Conservation (phyloP, 352 stramenopile genomes). For the Pythium guiyangense region DNA sequence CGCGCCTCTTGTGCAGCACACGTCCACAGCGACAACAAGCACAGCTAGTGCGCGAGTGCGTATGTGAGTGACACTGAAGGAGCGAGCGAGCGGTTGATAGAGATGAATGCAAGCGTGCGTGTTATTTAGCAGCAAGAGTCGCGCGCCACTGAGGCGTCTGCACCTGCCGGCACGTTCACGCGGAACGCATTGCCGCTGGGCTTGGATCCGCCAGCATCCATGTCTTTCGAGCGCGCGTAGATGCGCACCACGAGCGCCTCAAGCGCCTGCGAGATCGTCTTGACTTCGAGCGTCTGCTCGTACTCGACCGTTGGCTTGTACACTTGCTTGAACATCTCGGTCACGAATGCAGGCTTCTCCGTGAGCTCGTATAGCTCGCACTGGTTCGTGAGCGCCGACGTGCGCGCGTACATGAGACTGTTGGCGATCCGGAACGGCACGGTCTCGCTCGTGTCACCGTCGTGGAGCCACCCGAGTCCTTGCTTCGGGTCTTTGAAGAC, state of each 20-base stretch:
- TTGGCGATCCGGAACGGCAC: constrained; percentile 55
- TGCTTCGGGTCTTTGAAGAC: constrained; percentile 48
- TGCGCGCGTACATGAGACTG: constrained; percentile 62
- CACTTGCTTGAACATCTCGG: constrained; percentile 24
- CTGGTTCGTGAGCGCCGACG: constrained; percentile 50
- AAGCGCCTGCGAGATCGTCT: constrained; percentile 47
- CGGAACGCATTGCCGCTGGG: constrained; percentile 41
- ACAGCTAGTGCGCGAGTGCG: neutral
- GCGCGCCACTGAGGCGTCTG: constrained; percentile 7
- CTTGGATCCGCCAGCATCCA: constrained; percentile 39
- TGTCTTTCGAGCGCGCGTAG: constrained; percentile 66
- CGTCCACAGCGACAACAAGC: too few relatives aligned
- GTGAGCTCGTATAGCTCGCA: constrained; percentile 58
- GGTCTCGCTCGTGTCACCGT: constrained; percentile 30
- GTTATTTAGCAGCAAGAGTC: constrained; percentile 39
- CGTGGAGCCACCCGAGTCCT: constrained; percentile 51
- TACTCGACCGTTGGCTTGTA: constrained; percentile 38
- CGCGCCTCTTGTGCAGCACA: too few relatives aligned
- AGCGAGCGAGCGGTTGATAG: neutral
- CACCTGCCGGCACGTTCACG: constrained; percentile 15
- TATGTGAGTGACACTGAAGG: neutral
- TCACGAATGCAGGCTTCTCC: constrained; percentile 27
- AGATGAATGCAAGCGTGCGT: neutral
- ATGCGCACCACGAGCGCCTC: constrained; percentile 63
- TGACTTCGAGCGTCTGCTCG: constrained; percentile 35